These are phyloP conservation scores for Euphorbia neoarborescens DNA, from an alignment of 441 rosid genomes.

Conservation along the genomic window DNA sequence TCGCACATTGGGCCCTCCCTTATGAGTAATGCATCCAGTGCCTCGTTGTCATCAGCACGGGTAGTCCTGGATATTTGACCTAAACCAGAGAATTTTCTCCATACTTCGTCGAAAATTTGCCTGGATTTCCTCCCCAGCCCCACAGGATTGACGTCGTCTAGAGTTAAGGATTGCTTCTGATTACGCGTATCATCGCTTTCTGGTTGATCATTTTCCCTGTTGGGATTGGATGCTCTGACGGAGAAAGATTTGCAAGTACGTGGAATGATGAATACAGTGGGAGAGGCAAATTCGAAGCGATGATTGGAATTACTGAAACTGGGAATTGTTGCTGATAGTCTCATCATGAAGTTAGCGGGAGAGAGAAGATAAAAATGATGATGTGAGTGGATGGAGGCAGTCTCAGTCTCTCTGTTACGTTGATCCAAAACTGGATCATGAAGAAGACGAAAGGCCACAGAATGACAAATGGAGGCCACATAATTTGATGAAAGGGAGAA, in stretches of 20 bases:
- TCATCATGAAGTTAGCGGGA: not conserved
- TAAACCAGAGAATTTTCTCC: constrained; percentile 91
- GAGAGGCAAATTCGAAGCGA: not conserved
- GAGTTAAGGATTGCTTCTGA: constrained; percentile 36
- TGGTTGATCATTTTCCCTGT: constrained; percentile 2
- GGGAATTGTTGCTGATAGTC: constrained; percentile 11
- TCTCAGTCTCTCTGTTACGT: not conserved
- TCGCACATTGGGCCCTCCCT: constrained; percentile 92
- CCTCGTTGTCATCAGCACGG: constrained; percentile 53
- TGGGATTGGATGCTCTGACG: constrained; percentile 13
- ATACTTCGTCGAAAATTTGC: constrained; percentile 83
- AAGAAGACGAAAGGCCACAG: not conserved
- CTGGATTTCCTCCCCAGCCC: constrained; percentile 79
- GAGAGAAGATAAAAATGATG: not conserved
- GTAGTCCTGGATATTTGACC: constrained; percentile 89
- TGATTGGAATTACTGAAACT: constrained; percentile 6
- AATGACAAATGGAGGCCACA: constrained; percentile 20
- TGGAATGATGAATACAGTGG: not conserved
- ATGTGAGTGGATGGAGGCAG: not conserved
- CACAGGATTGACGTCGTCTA: constrained; percentile 86
- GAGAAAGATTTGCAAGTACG: not conserved
- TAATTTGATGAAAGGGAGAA: not conserved
- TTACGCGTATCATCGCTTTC: constrained; percentile 13
- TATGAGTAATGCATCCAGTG: constrained; percentile 61
- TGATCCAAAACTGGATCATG: not conserved